phyloP scores from a whole-genome alignment of 164 flowering plant genomes.

The Dillenia turbinata region DNA sequence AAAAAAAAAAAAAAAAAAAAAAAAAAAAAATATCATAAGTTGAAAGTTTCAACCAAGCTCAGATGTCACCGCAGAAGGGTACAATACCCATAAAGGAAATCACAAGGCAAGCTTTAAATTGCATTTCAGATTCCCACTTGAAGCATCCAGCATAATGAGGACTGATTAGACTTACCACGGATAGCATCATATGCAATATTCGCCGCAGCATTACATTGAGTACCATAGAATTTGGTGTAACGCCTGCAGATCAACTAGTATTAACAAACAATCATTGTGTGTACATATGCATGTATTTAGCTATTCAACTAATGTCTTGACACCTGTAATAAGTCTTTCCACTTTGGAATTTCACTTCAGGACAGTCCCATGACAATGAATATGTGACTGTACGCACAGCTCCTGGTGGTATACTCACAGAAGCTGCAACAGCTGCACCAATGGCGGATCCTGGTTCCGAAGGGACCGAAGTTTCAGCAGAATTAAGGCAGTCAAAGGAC shows the following conservation, averaged over 20 bases:
- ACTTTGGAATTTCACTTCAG: constrained; percentile 60
- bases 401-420: constrained; percentile 51
- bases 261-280: constrained; percentile 5
- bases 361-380: constrained; percentile 87
- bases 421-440: constrained; percentile 90
- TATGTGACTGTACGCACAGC: constrained; percentile 59
- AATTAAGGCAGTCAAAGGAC: constrained; percentile 55
- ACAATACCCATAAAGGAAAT: no score
- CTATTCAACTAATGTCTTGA: neutral
- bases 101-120: no score
- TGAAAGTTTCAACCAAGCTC: neutral
- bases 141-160: neutral
- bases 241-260: constrained; percentile 47
- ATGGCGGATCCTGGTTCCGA: constrained; percentile 74
- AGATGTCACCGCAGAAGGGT: no score
- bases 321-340: constrained; percentile 77
- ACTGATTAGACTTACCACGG: constrained; percentile 38
- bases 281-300: neutral
- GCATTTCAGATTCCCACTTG: neutral
- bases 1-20: neutral
- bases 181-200: constrained; percentile 84
- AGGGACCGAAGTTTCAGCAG: constrained; percentile 29
- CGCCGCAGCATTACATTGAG: constrained; percentile 64
- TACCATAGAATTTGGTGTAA: constrained; percentile 87
- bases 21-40: neutral